These are phyloP conservation scores for Pseudonitzschia multistriata DNA, from an alignment of 108 stramenopile species.

Conservation along the genomic window DNA sequence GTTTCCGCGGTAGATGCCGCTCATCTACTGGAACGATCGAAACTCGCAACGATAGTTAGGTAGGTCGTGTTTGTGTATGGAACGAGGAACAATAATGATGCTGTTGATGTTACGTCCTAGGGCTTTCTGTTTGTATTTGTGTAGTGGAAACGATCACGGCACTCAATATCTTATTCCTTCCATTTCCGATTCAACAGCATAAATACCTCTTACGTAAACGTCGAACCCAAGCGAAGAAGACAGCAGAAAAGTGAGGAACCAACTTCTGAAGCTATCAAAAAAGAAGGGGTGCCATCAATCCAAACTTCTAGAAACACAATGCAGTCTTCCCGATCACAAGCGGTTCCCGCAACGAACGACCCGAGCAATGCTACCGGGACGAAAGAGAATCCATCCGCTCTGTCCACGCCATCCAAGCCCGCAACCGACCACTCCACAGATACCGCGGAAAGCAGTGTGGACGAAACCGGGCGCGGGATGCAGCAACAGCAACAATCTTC, in stretches of 20 bases:
- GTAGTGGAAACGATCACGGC: neutral
- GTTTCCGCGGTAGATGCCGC: conserved; percentile 85
- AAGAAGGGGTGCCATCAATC: neutral
- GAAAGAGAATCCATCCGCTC: neutral
- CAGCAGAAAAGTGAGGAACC: neutral
- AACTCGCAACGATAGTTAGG: conserved; percentile 76
- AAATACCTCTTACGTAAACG: conserved; percentile 14
- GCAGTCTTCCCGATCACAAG: neutral
- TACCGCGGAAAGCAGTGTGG: neutral
- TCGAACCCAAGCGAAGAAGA: conserved; percentile 10
- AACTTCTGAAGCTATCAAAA: neutral
- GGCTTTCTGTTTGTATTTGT: neutral
- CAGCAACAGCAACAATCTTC: neutral
- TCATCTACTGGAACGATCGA: conserved; percentile 77
- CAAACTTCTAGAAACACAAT: neutral
- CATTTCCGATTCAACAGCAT: neutral
- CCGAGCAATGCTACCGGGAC: neutral
- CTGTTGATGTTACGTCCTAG: neutral
- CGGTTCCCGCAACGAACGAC: neutral
- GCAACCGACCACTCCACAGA: neutral
- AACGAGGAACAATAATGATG: neutral
- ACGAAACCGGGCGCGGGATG: neutral
- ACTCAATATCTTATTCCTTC: neutral
- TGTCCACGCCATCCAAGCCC: neutral
- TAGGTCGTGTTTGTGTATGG: conserved; percentile 28